phyloP scores from a whole-genome alignment of 306 rosid species.

The Lotus japonicus region DNA sequence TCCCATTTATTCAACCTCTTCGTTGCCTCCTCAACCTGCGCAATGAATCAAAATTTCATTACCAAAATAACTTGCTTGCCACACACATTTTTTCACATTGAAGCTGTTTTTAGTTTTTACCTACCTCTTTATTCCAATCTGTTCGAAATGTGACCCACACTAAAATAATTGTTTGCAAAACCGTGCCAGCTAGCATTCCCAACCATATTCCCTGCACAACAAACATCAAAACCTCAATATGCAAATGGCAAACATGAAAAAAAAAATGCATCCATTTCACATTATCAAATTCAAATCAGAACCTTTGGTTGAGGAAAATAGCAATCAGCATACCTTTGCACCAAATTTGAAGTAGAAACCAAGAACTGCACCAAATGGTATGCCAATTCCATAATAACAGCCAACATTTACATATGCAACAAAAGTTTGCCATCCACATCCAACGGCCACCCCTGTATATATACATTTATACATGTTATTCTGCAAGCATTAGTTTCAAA shows the following conservation, averaged over 20 bases:
- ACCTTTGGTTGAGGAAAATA: neutral
- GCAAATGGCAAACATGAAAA: too few relatives aligned
- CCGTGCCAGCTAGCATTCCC: constrained; percentile 64
- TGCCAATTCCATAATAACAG: constrained; percentile 59
- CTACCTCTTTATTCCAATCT: constrained; percentile 70
- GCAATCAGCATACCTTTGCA: constrained; percentile 47
- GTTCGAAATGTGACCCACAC: constrained; percentile 58
- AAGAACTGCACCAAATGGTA: constrained; percentile 62
- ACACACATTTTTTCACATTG: too few relatives aligned
- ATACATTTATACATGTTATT: too few relatives aligned
- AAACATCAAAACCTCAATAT: neutral
- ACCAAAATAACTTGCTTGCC: neutral
- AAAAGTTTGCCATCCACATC: constrained; percentile 92
- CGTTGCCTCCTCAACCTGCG: constrained; percentile 56
- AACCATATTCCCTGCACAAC: constrained; percentile 64
- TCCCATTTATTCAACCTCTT: constrained; percentile 66
- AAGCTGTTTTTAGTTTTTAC: neutral
- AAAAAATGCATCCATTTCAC: too few relatives aligned
- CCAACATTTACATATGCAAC: constrained; percentile 82
- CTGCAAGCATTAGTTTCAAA: too few relatives aligned
- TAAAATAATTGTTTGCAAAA: constrained; percentile 60
- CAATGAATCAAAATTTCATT: neutral
- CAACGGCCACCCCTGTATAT: constrained; percentile 81
- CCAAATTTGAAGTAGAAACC: constrained; percentile 69
- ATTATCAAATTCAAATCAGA: neutral